Percentiles rank a stretch among this genome's conserved stretches.
Evolutionary conservation across 2,329 filamentous ascomycete genomes (phyloP).

Genomic region (Aspergillus proliferans): DNA sequence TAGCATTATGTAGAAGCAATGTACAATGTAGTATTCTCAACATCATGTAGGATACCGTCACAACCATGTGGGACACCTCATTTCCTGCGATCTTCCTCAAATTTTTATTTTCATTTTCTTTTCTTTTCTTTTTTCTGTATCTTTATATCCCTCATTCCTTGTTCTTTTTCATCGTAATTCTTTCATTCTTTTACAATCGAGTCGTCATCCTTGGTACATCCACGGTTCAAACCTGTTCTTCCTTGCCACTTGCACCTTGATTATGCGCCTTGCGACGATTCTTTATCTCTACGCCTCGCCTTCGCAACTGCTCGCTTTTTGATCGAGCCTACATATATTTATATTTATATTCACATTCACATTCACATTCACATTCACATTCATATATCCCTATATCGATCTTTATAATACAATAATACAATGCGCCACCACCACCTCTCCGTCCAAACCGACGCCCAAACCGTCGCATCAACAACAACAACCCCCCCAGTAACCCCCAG

Average conservation of each 20-base stretch:
- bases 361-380: no score
- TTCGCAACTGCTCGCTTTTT: neutral
- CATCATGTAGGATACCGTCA: neutral
- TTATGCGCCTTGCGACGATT: neutral
- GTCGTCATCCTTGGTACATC: neutral
- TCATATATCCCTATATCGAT: no score
- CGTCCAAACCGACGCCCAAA: neutral
- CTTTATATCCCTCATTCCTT: conserved; percentile 1
- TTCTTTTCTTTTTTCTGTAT: conserved; percentile 4
- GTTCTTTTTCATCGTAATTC: neutral
- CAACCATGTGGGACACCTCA: neutral
- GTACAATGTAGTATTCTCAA: no score
- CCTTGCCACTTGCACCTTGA: neutral
- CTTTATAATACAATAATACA: neutral
- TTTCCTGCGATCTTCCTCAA: neutral
- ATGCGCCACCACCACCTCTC: neutral
- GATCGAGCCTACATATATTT: neutral
- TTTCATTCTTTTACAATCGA: conserved; percentile 1
- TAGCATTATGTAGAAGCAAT: no score
- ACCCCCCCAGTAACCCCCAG: neutral
- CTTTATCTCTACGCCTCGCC: neutral
- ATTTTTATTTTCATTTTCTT: conserved; percentile 2
- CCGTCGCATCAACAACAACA: neutral
- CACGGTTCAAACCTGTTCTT: no score
- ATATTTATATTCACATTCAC: no score